Evolutionary conservation across 1,139 yeast species (phyloP).

Genomic region (Kodamaea suecica): DNA sequence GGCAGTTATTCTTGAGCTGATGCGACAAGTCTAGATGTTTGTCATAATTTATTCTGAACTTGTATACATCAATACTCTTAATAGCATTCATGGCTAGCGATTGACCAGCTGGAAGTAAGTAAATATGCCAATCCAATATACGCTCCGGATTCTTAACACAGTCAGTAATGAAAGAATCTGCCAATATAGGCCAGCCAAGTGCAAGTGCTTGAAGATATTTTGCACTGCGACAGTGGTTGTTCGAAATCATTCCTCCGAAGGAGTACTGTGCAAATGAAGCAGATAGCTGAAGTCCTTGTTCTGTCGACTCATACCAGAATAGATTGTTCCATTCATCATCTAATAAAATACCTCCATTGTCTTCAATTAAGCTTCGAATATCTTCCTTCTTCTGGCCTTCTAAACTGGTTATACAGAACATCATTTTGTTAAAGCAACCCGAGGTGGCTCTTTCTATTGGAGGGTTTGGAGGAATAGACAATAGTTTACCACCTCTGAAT

Average conservation of each 20-base stretch:
- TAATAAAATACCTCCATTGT: conserved; percentile 54
- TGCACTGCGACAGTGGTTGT: conserved; percentile 57
- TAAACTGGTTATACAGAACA: conserved; percentile 40
- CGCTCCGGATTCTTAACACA: conserved; percentile 30
- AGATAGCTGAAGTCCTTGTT: conserved; percentile 6
- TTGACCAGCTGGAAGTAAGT: conserved; percentile 72
- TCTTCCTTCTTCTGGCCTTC: conserved; percentile 34
- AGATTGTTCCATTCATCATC: conserved; percentile 46
- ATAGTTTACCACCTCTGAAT: conserved; percentile 12
- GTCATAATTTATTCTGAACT: conserved; percentile 33
- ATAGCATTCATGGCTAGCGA: conserved; percentile 35
- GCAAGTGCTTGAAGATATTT: conserved; percentile 85
- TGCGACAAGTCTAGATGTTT: conserved; percentile 21
- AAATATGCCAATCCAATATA: conserved; percentile 47
- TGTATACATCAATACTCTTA: conserved; percentile 41
- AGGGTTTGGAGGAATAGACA: conserved; percentile 3
- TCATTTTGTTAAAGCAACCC: conserved; percentile 19
- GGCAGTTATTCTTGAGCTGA: conserved; percentile 40
- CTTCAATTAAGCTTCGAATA: conserved; percentile 33
- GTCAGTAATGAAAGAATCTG: conserved; percentile 58
- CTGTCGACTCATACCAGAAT: conserved; percentile 17
- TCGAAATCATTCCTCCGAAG: conserved; percentile 68
- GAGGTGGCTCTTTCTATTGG: neutral
- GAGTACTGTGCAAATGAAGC: conserved; percentile 21
- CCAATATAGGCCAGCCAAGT: conserved; percentile 83